Evolutionary conservation across 805 yeast species (phyloP), one percentile per base, ranked within the genome.

Genomic region (Candida sanyiensis): DNA sequence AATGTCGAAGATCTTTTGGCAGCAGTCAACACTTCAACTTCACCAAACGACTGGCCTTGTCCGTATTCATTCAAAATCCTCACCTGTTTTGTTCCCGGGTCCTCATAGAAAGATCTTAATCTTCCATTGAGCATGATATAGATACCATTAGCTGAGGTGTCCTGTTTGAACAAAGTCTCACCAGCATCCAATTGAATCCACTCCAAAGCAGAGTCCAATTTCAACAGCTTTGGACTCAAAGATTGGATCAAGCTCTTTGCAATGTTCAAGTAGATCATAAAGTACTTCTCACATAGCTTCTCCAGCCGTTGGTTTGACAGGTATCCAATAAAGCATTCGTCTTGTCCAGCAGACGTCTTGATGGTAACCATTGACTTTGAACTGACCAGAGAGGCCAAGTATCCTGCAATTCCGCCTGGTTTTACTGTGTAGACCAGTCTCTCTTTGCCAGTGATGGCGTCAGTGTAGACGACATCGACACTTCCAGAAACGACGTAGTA

Each of bases 111-210:
- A 5, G 88, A 82, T 33, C 97, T 67, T 47, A 89, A 69, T 38
- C 97, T 72, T 5, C 97, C 97, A 61, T 87, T 89, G 20, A 90
- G 60, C 1, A 90, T 93, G 30, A 89, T 77, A 53, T 87, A 90
- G 27, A 90, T 84, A 16, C 96, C 95, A 56, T 87, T 89, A 0
- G 97, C 95, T 15, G 73, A 72, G 37, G 86, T 93, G 2, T 87
- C 94, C 56, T 90, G 93, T 3, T 77, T 71, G 51, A 83, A 87
- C 16, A 93, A 59, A 0, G 80, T 70, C 35, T 81, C 80, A 0
- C 97, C 96, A 2, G 97, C 90, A n/a, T 78, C 78, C 10, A 84
- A 68, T 43, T 87, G 96, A 28, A 89, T 77, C 97, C 97, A 90
- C 58, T 93, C 98, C 37, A 93, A 64, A 0, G 97, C 96, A 59